Evolutionary conservation across 352 stramenopile genomes (phyloP), one percentile per base, ranked within the genome.

Genomic region (Phytopythium kandeliae): DNA sequence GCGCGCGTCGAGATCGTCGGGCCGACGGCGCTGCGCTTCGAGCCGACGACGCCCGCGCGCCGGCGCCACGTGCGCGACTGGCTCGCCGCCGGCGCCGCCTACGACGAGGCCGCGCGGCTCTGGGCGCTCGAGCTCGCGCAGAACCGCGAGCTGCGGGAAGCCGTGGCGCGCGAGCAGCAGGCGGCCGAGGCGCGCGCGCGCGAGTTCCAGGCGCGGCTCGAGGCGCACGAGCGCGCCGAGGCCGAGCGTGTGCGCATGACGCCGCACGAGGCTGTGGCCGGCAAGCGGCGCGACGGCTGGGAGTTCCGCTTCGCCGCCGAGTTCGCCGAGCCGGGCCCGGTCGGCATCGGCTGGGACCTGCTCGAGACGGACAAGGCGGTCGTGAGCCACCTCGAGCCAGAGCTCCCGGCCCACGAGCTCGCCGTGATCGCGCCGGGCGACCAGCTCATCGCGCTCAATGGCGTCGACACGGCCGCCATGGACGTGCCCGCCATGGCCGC

Each of bases 321-420:
- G 30, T 88, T 90, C 50, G 61, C 59, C 22, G 72, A 65, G 1
- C 66, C 61, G 19, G 74, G 74, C 17, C 69, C 79, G 8, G 83
- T 88, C 24, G 79, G 79, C 12, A 63, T 88, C 40, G 84, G 86
- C 52, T 90, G 79, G 79, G 74, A 90, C 50, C 51, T 86, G 43
- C 61, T 82, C 38, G 69, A 65, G 34, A 54, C 36, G 17, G 61
- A 75, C 41, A 74, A 69, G 25, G 74, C 76, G 0, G 49, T 88
- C 19, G 76, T 87, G 26, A 86, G 72, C 28, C 65, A 78, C 55
- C 54, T 90, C 17, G 79, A 87, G 45, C 60, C 65, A 1, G 67
- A 71, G 0, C 59, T 86, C 21, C 59, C 68, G 10, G 79, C 79
- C 2, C 51, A 73, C n/a, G 34, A 67, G 24, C 37, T 78, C 8